These are phyloP conservation scores for Cryphonectria radicalis DNA, from an alignment of 2,329 filamentous ascomycete genomes.

Conservation along the genomic window DNA sequence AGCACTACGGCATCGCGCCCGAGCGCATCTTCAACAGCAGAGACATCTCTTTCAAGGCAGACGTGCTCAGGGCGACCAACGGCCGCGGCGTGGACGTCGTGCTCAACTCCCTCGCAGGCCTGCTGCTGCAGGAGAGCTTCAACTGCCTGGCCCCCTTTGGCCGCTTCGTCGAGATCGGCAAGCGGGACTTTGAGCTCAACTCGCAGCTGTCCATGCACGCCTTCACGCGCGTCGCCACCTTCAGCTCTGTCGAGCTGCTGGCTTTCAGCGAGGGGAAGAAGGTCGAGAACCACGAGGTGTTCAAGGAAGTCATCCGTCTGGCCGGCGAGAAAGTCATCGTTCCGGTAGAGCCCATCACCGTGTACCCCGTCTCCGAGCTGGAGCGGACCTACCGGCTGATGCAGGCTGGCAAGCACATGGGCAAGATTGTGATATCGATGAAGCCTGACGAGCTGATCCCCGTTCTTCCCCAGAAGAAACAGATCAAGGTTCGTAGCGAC, in stretches of 20 bases:
- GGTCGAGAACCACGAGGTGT: background rate
- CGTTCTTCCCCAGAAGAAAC: constrained; percentile 27
- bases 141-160: constrained; percentile 41
- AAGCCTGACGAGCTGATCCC: constrained; percentile 31
- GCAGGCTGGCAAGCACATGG: constrained; percentile 29
- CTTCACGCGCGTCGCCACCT: constrained; percentile 28
- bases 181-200: constrained; percentile 40
- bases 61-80: constrained; percentile 30
- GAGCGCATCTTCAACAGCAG: constrained; percentile 39
- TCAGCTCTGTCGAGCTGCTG: constrained; percentile 40
- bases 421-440: constrained; percentile 45
- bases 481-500: constrained; percentile 30
- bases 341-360: constrained; percentile 20
- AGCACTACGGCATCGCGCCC: constrained; percentile 36
- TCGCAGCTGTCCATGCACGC: constrained; percentile 41
- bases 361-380: constrained; percentile 32
- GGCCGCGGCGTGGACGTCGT: constrained; percentile 34
- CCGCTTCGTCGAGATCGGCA: constrained; percentile 42
- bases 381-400: constrained; percentile 46
- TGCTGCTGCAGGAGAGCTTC: constrained; percentile 38
- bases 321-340: constrained; percentile 19
- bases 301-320: background rate
- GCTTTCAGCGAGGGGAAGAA: constrained; percentile 12
- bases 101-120: constrained; percentile 38
- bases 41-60: constrained; percentile 36